These are phyloP conservation scores for Cystobasidium slooffiae DNA, from an alignment of 1,284 basidiomycete genomes.

Conservation along the genomic window DNA sequence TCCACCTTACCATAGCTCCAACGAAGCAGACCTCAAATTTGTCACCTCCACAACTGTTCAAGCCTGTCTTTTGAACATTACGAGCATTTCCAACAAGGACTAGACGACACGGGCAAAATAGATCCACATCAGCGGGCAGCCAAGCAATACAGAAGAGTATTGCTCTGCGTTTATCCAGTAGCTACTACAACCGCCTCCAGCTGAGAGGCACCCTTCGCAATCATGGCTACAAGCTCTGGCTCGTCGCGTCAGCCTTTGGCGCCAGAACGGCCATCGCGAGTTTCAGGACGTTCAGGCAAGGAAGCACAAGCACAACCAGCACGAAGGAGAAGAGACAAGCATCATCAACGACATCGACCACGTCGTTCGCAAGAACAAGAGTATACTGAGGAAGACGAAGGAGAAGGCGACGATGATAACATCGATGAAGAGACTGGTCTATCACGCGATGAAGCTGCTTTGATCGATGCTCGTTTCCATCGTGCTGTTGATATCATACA, in stretches of 20 bases:
- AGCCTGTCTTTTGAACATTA: too few species aligned
- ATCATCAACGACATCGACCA: not conserved
- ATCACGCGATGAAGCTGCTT: conserved; percentile 4
- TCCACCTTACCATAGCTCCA: too few species aligned
- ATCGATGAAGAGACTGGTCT: conserved; percentile 4
- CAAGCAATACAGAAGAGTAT: too few species aligned
- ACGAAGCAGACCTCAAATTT: too few species aligned
- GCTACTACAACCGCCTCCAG: not conserved
- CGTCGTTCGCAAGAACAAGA: not conserved
- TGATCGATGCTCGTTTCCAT: conserved; percentile 37
- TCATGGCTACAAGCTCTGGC: conserved; percentile 4
- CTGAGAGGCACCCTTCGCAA: not conserved
- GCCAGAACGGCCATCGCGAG: conserved; percentile 11
- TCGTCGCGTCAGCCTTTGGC: conserved; percentile 19
- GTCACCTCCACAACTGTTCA: too few species aligned
- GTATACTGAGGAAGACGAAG: not conserved
- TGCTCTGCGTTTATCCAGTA: too few species aligned
- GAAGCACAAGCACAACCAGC: not conserved
- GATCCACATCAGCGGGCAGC: too few species aligned
- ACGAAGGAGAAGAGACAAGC: not conserved
- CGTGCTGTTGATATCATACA: conserved; percentile 42
- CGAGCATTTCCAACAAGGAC: too few species aligned
- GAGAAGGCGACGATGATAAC: conserved; percentile 3
- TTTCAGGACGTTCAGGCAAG: not conserved
- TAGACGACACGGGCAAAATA: too few species aligned